phyloP scores from a whole-genome alignment of 768 basidiomycete species.

The Tylopilus rubrobrunneus region DNA sequence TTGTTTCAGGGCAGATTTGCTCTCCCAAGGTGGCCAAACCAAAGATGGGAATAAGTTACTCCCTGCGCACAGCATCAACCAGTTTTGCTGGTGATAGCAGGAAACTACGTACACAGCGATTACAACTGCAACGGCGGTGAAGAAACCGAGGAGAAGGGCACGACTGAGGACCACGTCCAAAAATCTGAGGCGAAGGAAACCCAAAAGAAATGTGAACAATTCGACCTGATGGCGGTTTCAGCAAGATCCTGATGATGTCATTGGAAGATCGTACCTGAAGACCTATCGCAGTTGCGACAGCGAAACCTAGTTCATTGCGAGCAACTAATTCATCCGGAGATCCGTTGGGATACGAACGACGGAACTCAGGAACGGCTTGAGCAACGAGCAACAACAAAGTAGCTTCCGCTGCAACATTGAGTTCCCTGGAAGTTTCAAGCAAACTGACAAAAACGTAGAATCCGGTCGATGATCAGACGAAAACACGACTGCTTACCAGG shows the following conservation, averaged over 20 bases:
- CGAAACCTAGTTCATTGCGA: no score
- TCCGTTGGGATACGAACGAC: no score
- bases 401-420: constrained; percentile 87
- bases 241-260: not conserved
- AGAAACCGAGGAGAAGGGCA: constrained; percentile 85
- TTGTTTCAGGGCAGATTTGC: no score
- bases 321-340: no score
- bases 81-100: constrained; percentile 16
- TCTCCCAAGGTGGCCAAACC: no score
- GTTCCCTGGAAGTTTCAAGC: constrained; percentile 79
- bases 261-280: no score
- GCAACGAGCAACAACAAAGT: constrained; percentile 84
- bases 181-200: no score
- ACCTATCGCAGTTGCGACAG: no score
- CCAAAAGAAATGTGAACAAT: constrained; percentile 74
- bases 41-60: no score
- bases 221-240: constrained; percentile 52
- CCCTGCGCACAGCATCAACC: no score
- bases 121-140: constrained; percentile 79
- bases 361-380: constrained; percentile 72
- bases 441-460: constrained; percentile 41
- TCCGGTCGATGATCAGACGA: not conserved
- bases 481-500: constrained; percentile 47
- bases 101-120: constrained; percentile 66
- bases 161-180: no score